These are phyloP conservation scores for Achlya hypogyna DNA, from an alignment of 352 stramenopile species.

Conservation along the genomic window DNA sequence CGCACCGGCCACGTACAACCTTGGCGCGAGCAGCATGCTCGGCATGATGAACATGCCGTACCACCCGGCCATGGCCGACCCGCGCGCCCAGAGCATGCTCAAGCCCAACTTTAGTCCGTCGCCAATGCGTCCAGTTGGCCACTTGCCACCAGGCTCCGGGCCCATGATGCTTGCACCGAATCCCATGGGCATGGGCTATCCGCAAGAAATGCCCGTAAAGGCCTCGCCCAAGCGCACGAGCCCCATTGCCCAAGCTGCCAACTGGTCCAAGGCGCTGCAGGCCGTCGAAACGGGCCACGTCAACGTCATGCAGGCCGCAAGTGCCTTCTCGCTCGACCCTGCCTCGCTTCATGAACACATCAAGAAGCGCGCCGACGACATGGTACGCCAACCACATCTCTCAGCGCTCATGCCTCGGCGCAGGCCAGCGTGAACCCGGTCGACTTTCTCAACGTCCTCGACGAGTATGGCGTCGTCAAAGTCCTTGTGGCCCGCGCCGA, in stretches of 20 bases:
- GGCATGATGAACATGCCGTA: slow-evolving; percentile 20
- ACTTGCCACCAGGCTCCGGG: neutral
- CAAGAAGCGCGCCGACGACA: neutral
- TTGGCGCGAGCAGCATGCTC: slow-evolving; percentile 9
- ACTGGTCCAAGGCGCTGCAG: slow-evolving; percentile 6
- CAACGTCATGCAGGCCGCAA: slow-evolving; percentile 5
- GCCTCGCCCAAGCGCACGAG: neutral
- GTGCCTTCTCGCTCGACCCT: neutral
- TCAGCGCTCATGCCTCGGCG: neutral
- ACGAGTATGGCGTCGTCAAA: slow-evolving; percentile 55
- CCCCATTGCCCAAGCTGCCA: neutral
- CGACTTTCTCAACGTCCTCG: slow-evolving; percentile 16
- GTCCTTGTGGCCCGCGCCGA: slow-evolving; percentile 60
- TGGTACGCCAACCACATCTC: neutral
- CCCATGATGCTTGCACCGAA: neutral
- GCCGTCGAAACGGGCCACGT: slow-evolving; percentile 9
- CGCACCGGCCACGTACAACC: neutral
- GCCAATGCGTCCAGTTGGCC: neutral
- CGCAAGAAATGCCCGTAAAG: neutral
- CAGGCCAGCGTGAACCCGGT: neutral
- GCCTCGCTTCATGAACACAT: slow-evolving; percentile 7
- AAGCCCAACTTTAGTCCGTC: neutral
- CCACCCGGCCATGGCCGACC: neutral
- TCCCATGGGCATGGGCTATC: neutral
- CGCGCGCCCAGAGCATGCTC: neutral